phyloP scores from a whole-genome alignment of 2,329 filamentous ascomycete species.

The Eurotiales sp. region DNA sequence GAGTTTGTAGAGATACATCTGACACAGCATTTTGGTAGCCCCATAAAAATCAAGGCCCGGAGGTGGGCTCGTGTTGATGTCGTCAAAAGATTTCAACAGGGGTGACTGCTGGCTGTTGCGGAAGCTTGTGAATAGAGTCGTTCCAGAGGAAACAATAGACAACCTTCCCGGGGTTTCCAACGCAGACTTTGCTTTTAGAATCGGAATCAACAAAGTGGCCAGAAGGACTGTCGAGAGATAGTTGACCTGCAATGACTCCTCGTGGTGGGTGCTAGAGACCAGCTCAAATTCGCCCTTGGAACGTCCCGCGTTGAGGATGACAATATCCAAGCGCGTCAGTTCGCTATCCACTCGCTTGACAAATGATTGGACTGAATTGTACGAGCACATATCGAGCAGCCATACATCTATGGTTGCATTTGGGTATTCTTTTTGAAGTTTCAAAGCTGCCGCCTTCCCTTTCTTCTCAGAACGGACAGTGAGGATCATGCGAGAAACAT shows the following conservation, averaged over 20 bases:
- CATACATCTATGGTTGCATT: slow-evolving; percentile 39
- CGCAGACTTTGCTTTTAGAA: slow-evolving; percentile 32
- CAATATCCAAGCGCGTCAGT: slow-evolving; percentile 42
- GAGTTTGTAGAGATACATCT: neutral
- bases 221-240: slow-evolving; percentile 54
- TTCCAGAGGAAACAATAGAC: slow-evolving; percentile 20
- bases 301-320: slow-evolving; percentile 42
- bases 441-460: slow-evolving; percentile 38
- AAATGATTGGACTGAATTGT: slow-evolving; percentile 33
- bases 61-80: neutral
- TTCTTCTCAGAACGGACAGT: slow-evolving; percentile 42
- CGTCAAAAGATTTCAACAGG: slow-evolving; percentile 27
- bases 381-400: slow-evolving; percentile 46
- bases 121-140: slow-evolving; percentile 18
- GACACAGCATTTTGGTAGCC: neutral
- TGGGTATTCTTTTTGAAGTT: slow-evolving; percentile 28
- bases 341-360: slow-evolving; percentile 33
- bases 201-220: slow-evolving; percentile 50
- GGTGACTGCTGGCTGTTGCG: slow-evolving; percentile 13
- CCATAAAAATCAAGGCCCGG: neutral
- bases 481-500: slow-evolving; percentile 43
- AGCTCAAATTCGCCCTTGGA: slow-evolving; percentile 24
- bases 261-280: slow-evolving; percentile 43
- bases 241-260: slow-evolving; percentile 56
- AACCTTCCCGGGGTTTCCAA: slow-evolving; percentile 15